Evolutionary conservation across 2,329 filamentous ascomycete genomes (phyloP).

Genomic region (Mariannaea sp.): DNA sequence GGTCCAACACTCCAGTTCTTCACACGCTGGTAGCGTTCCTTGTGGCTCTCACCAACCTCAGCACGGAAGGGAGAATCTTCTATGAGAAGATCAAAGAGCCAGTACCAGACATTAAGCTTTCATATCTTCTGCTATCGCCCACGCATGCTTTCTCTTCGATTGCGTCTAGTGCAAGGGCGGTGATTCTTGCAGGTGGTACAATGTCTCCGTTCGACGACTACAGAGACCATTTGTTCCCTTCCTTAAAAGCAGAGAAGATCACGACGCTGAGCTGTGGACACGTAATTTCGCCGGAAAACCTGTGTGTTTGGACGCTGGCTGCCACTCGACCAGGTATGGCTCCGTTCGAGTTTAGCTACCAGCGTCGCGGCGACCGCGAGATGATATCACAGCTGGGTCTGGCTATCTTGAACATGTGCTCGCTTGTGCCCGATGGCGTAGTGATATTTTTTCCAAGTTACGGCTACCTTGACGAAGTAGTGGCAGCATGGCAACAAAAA

Average conservation of each 20-base stretch:
- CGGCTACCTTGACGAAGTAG: slow-evolving; percentile 79
- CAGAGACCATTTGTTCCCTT: slow-evolving; percentile 81
- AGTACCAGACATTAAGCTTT: slow-evolving; percentile 63
- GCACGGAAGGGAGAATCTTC: slow-evolving; percentile 70
- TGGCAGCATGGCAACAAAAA: slow-evolving; percentile 62
- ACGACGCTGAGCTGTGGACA: slow-evolving; percentile 90
- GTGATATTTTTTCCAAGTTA: slow-evolving; percentile 98
- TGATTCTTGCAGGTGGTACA: slow-evolving; percentile 91
- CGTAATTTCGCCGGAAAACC: slow-evolving; percentile 82
- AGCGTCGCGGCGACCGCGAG: slow-evolving; percentile 68
- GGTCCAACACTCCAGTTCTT: slow-evolving; percentile 53
- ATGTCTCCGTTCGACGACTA: slow-evolving; percentile 98
- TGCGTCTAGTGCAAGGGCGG: slow-evolving; percentile 79
- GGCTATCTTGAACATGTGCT: slow-evolving; percentile 72
- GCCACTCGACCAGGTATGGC: slow-evolving; percentile 47
- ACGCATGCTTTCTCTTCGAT: slow-evolving; percentile 90
- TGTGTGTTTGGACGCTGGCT: slow-evolving; percentile 76
- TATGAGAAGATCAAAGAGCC: slow-evolving; percentile 54
- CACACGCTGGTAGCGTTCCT: slow-evolving; percentile 68
- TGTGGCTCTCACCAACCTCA: slow-evolving; percentile 82
- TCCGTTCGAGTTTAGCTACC: slow-evolving; percentile 86
- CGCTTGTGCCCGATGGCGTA: slow-evolving; percentile 81
- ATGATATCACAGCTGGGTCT: slow-evolving; percentile 78
- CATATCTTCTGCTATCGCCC: slow-evolving; percentile 88
- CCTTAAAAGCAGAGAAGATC: slow-evolving; percentile 65